Conservation (phyloP, 2,329 filamentous ascomycete species). For the Aspergillus sp. region DNA sequence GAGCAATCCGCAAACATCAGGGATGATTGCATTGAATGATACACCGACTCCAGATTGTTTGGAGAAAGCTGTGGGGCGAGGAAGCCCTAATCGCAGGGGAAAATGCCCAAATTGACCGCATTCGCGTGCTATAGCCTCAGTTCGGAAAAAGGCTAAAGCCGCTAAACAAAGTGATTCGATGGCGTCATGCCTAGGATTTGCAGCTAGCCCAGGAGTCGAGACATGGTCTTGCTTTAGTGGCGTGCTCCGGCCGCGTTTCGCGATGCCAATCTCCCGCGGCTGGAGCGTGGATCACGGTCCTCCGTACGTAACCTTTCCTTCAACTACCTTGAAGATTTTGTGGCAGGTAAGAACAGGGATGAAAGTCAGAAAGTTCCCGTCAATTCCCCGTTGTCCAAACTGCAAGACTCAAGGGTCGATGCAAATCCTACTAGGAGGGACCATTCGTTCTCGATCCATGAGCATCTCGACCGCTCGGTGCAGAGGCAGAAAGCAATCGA, state of each 20-base stretch:
- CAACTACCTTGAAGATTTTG: neutral
- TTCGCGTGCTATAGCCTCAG: neutral
- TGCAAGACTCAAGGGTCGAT: neutral
- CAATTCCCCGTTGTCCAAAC: constrained; percentile 2
- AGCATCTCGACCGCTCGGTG: constrained; percentile 6
- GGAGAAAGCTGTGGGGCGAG: neutral
- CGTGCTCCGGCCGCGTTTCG: constrained; percentile 28
- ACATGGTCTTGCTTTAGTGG: constrained; percentile 31
- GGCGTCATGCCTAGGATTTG: constrained; percentile 30
- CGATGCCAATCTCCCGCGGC: constrained; percentile 31
- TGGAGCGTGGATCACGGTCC: neutral
- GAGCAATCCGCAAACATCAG: neutral
- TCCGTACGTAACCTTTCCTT: neutral
- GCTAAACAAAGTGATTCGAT: constrained; percentile 5
- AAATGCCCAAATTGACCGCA: constrained; percentile 2
- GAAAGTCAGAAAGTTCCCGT: neutral
- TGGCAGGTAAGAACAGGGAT: neutral
- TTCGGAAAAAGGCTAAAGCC: neutral
- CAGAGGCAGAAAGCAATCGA: constrained; percentile 12
- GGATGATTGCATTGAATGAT: neutral
- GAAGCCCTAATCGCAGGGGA: neutral
- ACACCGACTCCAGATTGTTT: neutral
- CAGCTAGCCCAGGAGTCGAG: constrained; percentile 29
- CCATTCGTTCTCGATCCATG: neutral
- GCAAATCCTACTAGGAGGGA: neutral